A percentile compares a stretch with the other conserved stretches of the same genome.
Conservation (phyloP, 495 filamentous ascomycete genomes). For the Penicillium manginii region DNA sequence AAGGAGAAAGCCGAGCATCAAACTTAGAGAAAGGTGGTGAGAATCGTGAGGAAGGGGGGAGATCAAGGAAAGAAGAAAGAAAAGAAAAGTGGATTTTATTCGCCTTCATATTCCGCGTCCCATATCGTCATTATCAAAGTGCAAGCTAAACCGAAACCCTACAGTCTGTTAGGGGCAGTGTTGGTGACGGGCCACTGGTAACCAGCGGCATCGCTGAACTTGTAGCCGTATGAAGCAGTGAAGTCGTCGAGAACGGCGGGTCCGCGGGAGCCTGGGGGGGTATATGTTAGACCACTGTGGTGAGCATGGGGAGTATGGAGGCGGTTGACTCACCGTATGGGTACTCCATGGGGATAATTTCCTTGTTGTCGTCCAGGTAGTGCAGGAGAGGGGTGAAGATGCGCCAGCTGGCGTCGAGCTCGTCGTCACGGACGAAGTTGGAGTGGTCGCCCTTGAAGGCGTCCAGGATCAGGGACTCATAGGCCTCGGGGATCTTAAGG, state of each 20-base stretch:
- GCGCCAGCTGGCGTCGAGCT: slow-evolving; percentile 97
- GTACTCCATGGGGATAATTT: slow-evolving; percentile 99
- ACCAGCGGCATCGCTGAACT: slow-evolving; percentile 95
- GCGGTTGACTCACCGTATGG: slow-evolving; percentile 78
- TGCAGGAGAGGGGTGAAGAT: slow-evolving; percentile 97
- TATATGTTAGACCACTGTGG: background rate
- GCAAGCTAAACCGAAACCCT: slow-evolving; percentile 17
- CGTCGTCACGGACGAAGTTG: slow-evolving; percentile 99
- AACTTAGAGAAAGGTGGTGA: background rate
- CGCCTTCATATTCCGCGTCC: slow-evolving; percentile 26
- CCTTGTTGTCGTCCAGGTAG: slow-evolving; percentile 98
- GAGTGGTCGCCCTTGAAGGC: slow-evolving; percentile 99
- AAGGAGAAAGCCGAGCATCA: background rate
- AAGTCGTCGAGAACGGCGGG: slow-evolving; percentile 98
- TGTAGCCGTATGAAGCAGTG: slow-evolving; percentile 96
- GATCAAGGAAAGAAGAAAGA: slow-evolving; percentile 14
- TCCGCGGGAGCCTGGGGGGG: slow-evolving; percentile 80
- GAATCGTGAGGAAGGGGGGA: background rate
- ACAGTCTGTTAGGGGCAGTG: slow-evolving; percentile 73
- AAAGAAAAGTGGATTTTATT: slow-evolving; percentile 33
- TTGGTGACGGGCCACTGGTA: slow-evolving; percentile 87
- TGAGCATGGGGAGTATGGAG: slow-evolving; percentile 67
- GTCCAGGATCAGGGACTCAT: slow-evolving; percentile 96
- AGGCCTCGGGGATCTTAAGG: slow-evolving; percentile 98
- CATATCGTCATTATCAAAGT: slow-evolving; percentile 33